phyloP scores from a whole-genome alignment of 176 grass and related monocot genomes.

The Coix lacrymajobi region DNA sequence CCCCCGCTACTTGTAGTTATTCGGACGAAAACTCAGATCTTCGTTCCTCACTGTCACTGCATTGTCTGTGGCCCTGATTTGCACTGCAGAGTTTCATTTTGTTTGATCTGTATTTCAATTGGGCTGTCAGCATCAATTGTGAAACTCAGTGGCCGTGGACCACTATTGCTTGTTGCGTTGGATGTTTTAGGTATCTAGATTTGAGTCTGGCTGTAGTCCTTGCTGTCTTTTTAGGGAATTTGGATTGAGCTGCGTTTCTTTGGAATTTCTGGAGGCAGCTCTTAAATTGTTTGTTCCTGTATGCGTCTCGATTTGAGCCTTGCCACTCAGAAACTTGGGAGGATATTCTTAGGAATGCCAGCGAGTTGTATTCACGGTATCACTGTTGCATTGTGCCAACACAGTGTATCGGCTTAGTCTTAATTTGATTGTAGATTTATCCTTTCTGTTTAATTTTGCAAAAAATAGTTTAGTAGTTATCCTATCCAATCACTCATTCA shows the following conservation, averaged over 20 bases:
- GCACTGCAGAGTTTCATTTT: not conserved
- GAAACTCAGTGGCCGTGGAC: not conserved
- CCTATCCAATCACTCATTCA: not conserved
- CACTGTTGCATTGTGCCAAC: not conserved
- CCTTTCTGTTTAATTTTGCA: not conserved
- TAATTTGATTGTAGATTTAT: not conserved
- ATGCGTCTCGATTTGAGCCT: not conserved
- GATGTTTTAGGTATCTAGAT: constrained; percentile 26
- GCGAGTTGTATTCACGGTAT: not conserved
- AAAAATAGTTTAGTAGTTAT: not conserved
- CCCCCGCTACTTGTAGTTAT: not conserved
- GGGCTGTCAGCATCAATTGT: constrained; percentile 32
- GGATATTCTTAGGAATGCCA: constrained; percentile 8
- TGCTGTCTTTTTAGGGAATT: not conserved
- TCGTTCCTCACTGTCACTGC: not conserved
- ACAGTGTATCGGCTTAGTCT: not conserved
- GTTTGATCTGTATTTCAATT: constrained; percentile 25
- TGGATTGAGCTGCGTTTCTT: not conserved
- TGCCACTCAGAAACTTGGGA: not conserved
- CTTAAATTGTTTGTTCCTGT: not conserved
- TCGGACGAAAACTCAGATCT: not conserved
- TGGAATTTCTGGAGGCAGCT: not conserved
- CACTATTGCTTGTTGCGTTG: not conserved
- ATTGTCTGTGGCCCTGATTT: constrained; percentile 2
- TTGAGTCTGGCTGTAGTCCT: not conserved